Evolutionary conservation across 768 basidiomycete genomes (phyloP), one percentile per base, ranked within the genome.

Genomic region (Leccinum sublutescens): DNA sequence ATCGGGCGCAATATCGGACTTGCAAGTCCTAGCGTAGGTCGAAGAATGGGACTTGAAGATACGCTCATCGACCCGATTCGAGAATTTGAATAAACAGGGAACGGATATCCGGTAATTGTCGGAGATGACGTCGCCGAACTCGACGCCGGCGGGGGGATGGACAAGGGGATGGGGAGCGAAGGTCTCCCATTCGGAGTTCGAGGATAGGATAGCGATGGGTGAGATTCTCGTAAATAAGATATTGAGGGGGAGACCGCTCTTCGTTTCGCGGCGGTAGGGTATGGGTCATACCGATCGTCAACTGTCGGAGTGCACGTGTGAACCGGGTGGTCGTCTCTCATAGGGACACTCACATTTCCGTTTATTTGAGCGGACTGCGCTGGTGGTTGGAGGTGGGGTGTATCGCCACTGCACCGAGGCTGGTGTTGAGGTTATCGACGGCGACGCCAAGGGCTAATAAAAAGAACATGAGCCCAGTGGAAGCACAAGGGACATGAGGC

Each of bases 261-360:
- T 45, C 91, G 84, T 74, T 93, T 93, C 19, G 86, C 84, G 17
- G 86, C 78, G 48, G 82, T 85, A 33, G 88, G 86, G 73, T 93
- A 93, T 52, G 91, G 91, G 69, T 93, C 91, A 70, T 88, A 93
- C 10, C 91, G 85, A 69, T 93, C 91, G 57, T 92, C 91, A 62
- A 89, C 89, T 91, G 27, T 27, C 27, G 27, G 65, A 34, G 38
- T 25, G 31, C 40, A 63, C 48, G 54, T 58, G 64, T 62, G 27
- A 68, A 47, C 58, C 12, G 51, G 7, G 25, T 47, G 5, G n/a
- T 33, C 27, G 12, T 27, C 49, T 60, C 48, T 62, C 31, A 17
- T 19, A 51, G 17, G 36, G 59, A 49, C 33, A 58, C 72, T 66
- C 67, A 89, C 91, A 73, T 83, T 93, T 93, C 52, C 91, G 85